Conservation (phyloP, 2,329 filamentous ascomycete species). For the Teratosphaeriaceae sp. region DNA sequence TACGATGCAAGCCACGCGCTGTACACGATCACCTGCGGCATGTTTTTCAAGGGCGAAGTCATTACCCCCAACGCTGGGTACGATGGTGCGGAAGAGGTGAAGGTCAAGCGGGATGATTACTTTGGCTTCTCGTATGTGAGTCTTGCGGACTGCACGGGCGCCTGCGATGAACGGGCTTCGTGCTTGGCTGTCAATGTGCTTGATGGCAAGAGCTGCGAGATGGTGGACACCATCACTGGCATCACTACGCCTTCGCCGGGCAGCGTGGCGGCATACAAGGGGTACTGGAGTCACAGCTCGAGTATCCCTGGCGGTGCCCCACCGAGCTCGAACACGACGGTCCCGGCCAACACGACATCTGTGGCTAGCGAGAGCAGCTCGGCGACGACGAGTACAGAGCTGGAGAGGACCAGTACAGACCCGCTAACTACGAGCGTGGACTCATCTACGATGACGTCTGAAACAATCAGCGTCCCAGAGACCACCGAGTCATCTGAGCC, state of each 20-base stretch:
- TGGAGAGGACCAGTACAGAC: too few species aligned
- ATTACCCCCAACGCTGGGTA: background rate
- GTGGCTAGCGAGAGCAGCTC: background rate
- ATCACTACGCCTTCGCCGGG: background rate
- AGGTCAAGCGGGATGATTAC: conserved; percentile 1
- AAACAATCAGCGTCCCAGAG: background rate
- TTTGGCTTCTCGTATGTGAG: conserved; percentile 1
- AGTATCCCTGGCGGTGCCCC: background rate
- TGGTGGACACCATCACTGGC: conserved; percentile 5
- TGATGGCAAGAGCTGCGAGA: conserved; percentile 3
- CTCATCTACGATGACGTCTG: too few species aligned
- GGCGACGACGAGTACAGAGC: too few species aligned
- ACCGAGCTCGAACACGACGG: background rate
- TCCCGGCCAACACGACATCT: background rate
- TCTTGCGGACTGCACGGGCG: conserved; percentile 2
- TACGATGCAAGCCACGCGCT: conserved; percentile 6
- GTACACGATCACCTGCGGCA: conserved; percentile 8
- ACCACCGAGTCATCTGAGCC: background rate
- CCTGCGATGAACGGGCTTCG: background rate
- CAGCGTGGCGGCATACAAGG: conserved; percentile 7
- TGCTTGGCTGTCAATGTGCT: conserved; percentile 7
- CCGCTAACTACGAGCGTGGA: background rate
- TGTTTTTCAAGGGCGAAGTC: conserved; percentile 3
- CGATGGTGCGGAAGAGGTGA: background rate
- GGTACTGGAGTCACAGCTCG: conserved; percentile 7